Evolutionary conservation across 495 filamentous ascomycete genomes (phyloP), one percentile per base, ranked within the genome.

Genomic region (Aeminium ludgeri): DNA sequence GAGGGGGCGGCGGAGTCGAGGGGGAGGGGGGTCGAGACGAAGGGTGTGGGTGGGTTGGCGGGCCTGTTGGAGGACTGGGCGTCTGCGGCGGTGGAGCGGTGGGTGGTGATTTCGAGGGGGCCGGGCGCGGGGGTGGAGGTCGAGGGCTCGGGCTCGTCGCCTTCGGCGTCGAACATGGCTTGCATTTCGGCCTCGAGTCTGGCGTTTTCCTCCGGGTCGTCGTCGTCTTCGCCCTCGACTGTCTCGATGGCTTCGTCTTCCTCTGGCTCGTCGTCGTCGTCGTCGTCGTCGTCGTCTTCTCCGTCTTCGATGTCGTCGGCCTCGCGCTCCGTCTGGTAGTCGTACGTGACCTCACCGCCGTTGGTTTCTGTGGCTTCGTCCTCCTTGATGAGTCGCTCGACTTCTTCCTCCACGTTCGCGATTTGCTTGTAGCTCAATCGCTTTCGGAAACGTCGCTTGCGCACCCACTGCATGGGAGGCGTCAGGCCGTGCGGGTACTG

Each of bases 401-500:
- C 86, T 27, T 78, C 75, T 13, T 72, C 72, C 50, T 96, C 86
- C 0, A 89, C 84, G 32, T 80, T 79, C 61, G 94, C 82, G 41
- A 94, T 92, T 16, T 86, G 78, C 6, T 79, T 73, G 34, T 84
- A 80, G 47, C 74, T 83, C 23, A 91, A 65, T 0, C 85, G 73
- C 48, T 82, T 82, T 34, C 86, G 65, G 55, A 99, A 99, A 4
- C 91, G 72, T 10, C 84, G 75, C 53, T 82, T 85, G 12, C 84
- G 65, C 6, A 80, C 85, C 59, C 76, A 82, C 40, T 82, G 75
- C 72, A 99, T 80, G 0, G 89, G 89, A 6, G 89, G 82, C 2
- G 89, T 89, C 3, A 99, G 61, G 34, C 89, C 89, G 58, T 96
- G 89, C 5, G 89, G 79, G 63, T 84, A 96, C 52, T 85, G 79